These are phyloP conservation scores for Ophiocordyceps camponoti-rufipedis DNA, from an alignment of 2,329 filamentous ascomycete genomes.

Conservation along the genomic window DNA sequence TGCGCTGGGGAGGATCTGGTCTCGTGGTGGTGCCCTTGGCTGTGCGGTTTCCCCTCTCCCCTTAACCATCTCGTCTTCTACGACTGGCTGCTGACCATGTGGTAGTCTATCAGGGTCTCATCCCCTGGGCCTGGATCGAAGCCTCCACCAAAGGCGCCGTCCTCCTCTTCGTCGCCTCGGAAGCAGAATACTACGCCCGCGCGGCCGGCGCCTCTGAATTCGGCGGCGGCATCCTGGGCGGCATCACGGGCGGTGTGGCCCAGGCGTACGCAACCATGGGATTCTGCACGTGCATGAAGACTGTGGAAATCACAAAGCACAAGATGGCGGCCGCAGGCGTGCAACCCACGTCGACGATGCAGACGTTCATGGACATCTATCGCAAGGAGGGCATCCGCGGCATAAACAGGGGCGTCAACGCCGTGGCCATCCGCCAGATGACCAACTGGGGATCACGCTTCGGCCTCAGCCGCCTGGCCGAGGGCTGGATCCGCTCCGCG, in stretches of 20 bases:
- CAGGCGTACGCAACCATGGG: constrained; percentile 99
- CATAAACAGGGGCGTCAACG: constrained; percentile 98
- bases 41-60: constrained; percentile 40
- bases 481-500: constrained; percentile 63
- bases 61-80: too few species aligned
- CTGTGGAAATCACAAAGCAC: constrained; percentile 97
- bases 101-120: constrained; percentile 95
- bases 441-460: constrained; percentile 98
- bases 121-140: constrained; percentile 99
- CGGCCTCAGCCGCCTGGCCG: constrained; percentile 78
- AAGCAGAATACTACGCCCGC: constrained; percentile 91
- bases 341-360: constrained; percentile 77
- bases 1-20: constrained; percentile 78
- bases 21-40: constrained; percentile 78
- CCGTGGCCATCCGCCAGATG: constrained; percentile 95
- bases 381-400: constrained; percentile 80
- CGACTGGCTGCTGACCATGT: constrained; percentile 3
- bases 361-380: constrained; percentile 95
- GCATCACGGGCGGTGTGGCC: constrained; percentile 84
- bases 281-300: constrained; percentile 99
- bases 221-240: constrained; percentile 71
- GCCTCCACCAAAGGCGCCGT: constrained; percentile 98
- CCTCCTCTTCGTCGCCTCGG: constrained; percentile 94
- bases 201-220: constrained; percentile 72
- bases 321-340: constrained; percentile 73